phyloP scores from a whole-genome alignment of 75 land plant genomes.

The Chamaecyparis obtusa region DNA sequence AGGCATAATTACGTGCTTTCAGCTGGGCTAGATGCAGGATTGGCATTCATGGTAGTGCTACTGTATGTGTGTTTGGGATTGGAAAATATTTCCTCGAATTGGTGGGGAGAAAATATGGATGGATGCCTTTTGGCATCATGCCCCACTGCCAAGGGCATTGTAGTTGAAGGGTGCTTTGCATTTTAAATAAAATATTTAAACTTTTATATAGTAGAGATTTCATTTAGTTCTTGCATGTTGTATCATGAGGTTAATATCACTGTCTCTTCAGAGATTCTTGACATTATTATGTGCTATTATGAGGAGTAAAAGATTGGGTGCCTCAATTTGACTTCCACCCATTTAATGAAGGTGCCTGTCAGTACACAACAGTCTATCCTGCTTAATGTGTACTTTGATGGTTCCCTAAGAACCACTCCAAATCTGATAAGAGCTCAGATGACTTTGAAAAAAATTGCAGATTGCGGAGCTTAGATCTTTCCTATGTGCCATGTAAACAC shows the following conservation, averaged over 20 bases:
- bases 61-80: slow-evolving; percentile 49
- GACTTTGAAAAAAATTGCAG: no score
- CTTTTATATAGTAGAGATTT: neutral
- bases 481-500: no score
- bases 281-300: neutral
- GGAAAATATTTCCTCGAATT: slow-evolving; percentile 34
- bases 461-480: no score
- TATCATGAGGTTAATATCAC: neutral
- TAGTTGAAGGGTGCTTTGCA: slow-evolving; percentile 72
- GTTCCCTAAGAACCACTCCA: no score
- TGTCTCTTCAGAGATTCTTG: neutral
- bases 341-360: no score
- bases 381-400: no score
- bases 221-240: neutral
- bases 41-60: slow-evolving; percentile 81
- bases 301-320: neutral
- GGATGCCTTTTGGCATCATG: slow-evolving; percentile 82
- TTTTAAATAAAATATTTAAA: neutral
- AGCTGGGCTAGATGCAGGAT: slow-evolving; percentile 87
- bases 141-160: slow-evolving; percentile 71
- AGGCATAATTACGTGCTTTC: slow-evolving; percentile 81
- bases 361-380: no score
- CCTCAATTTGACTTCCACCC: no score
- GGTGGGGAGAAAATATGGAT: slow-evolving; percentile 83
- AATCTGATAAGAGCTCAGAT: no score